Conservation (phyloP, 2,329 filamentous ascomycete genomes). For the Grosmannia clavigera region DNA sequence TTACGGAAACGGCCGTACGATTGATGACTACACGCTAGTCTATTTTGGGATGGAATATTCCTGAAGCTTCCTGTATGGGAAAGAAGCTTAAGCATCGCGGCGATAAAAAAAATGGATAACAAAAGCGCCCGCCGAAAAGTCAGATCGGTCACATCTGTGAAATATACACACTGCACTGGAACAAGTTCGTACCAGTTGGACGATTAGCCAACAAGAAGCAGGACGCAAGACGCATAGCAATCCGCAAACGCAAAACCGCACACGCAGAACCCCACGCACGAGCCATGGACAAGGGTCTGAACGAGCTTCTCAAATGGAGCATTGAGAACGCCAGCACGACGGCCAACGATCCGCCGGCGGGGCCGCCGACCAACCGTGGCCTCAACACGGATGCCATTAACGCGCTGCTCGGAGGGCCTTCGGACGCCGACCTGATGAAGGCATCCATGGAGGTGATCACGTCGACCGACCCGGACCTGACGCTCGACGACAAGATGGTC, state of each 20-base stretch:
- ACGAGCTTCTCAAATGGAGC: slow-evolving; percentile 25
- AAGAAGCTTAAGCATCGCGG: slow-evolving; percentile 11
- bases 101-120: background rate
- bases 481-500: slow-evolving; percentile 62
- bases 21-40: slow-evolving; percentile 12
- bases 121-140: background rate
- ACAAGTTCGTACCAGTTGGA: too few species aligned
- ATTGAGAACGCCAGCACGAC: slow-evolving; percentile 18
- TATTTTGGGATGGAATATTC: slow-evolving; percentile 21
- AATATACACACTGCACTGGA: too few species aligned
- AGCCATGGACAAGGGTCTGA: slow-evolving; percentile 22
- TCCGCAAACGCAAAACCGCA: background rate
- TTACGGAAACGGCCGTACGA: too few species aligned
- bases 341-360: slow-evolving; percentile 12
- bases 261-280: background rate
- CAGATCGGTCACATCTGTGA: too few species aligned
- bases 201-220: background rate
- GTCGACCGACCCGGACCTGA: slow-evolving; percentile 44
- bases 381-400: slow-evolving; percentile 61
- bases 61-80: slow-evolving; percentile 21
- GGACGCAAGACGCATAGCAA: background rate
- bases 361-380: slow-evolving; percentile 21
- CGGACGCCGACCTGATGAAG: slow-evolving; percentile 86
- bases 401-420: slow-evolving; percentile 69
- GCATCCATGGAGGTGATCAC: slow-evolving; percentile 67